A percentile compares a stretch with the other conserved stretches of the same genome.
Evolutionary conservation across 176 grass and related monocot genomes (phyloP).

Genomic region (Thalia dealbata): DNA sequence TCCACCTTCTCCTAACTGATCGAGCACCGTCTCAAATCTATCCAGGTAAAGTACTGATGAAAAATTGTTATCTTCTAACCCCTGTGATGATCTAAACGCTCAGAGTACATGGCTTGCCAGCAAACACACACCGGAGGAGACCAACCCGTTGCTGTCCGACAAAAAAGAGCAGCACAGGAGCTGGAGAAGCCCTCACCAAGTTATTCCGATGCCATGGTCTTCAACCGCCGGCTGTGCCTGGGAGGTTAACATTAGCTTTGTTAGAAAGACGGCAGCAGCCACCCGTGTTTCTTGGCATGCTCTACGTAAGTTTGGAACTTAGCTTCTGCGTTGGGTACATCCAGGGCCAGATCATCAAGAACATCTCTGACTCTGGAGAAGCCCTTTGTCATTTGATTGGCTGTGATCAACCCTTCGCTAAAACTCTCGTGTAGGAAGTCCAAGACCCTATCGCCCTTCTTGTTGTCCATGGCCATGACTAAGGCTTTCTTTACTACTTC

Average conservation of each 20-base stretch:
- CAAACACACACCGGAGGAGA: too few species aligned
- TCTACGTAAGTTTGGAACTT: constrained; percentile 58
- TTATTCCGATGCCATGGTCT: neutral
- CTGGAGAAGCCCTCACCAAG: too few species aligned
- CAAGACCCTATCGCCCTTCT: constrained; percentile 53
- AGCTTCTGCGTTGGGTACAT: constrained; percentile 74
- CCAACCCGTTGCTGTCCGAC: too few species aligned
- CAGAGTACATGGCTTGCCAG: too few species aligned
- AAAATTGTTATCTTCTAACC: too few species aligned
- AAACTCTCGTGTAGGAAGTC: constrained; percentile 69
- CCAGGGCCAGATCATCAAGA: constrained; percentile 87
- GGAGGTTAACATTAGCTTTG: neutral
- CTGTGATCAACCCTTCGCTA: constrained; percentile 81
- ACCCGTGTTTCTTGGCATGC: constrained; percentile 50
- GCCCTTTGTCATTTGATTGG: constrained; percentile 91
- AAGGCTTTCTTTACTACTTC: constrained; percentile 92
- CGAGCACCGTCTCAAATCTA: too few species aligned
- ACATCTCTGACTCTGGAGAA: constrained; percentile 76
- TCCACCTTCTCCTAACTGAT: too few species aligned
- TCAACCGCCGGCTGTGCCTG: neutral
- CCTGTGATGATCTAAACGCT: too few species aligned
- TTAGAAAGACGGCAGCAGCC: constrained; percentile 47
- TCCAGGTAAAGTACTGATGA: too few species aligned
- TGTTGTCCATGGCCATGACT: constrained; percentile 89
- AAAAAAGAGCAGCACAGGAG: too few species aligned